phyloP scores from a whole-genome alignment of 1,284 basidiomycete species.

The Hymenochaete sp. region DNA sequence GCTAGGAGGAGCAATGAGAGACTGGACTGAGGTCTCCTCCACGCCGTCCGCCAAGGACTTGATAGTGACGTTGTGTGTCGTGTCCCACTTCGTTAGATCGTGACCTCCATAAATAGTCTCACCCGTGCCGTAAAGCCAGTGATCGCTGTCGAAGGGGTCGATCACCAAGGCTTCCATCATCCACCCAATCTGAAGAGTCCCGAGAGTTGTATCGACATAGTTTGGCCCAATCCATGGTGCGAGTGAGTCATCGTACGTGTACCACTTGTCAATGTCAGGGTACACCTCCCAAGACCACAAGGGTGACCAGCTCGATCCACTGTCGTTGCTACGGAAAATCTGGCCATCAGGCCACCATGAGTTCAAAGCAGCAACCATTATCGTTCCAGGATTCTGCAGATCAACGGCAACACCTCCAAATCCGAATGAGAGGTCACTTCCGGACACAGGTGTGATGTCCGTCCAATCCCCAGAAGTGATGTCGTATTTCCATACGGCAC shows the following conservation, averaged over 20 bases:
- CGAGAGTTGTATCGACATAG: slow-evolving; percentile 33
- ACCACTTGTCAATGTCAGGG: slow-evolving; percentile 43
- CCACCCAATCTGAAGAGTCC: slow-evolving; percentile 30
- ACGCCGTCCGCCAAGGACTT: slow-evolving; percentile 52
- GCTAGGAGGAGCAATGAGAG: slow-evolving; percentile 43
- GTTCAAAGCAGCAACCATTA: slow-evolving; percentile 62
- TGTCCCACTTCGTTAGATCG: slow-evolving; percentile 50
- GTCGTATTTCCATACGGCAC: slow-evolving; percentile 42
- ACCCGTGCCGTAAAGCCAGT: slow-evolving; percentile 61
- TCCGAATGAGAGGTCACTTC: slow-evolving; percentile 37
- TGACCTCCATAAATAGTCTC: slow-evolving; percentile 51
- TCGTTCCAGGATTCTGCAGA: slow-evolving; percentile 47
- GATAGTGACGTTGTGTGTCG: slow-evolving; percentile 47
- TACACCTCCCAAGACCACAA: slow-evolving; percentile 39
- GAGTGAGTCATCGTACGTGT: slow-evolving; percentile 42
- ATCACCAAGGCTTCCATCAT: slow-evolving; percentile 44
- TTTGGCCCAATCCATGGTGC: slow-evolving; percentile 52
- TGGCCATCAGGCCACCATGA: slow-evolving; percentile 54
- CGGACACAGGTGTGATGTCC: slow-evolving; percentile 43
- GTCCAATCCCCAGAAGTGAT: slow-evolving; percentile 45
- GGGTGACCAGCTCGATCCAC: slow-evolving; percentile 45
- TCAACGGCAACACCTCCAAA: slow-evolving; percentile 56
- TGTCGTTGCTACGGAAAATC: slow-evolving; percentile 51
- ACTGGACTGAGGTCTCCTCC: slow-evolving; percentile 51
- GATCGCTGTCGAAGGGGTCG: slow-evolving; percentile 56